A percentile compares a stretch with the other conserved stretches of the same genome.
Conservation (phyloP, 2,329 filamentous ascomycete genomes). For the Colletotrichum spaethianum region DNA sequence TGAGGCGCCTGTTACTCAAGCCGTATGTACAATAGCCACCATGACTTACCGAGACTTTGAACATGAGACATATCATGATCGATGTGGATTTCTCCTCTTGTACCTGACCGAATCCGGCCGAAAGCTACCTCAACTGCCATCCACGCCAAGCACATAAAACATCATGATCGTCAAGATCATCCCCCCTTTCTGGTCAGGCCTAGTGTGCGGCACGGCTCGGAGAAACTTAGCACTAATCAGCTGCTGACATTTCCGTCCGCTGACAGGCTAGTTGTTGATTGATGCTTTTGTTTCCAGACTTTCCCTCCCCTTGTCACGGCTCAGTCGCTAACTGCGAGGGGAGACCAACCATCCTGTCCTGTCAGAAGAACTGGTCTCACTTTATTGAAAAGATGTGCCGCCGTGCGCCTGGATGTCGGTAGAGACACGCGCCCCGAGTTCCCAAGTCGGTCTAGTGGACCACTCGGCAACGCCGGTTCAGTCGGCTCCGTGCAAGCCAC, state of each 20-base stretch:
- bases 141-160: too few species aligned
- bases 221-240: too few species aligned
- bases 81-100: too few species aligned
- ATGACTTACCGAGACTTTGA: not conserved
- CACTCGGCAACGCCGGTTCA: not conserved
- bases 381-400: not conserved
- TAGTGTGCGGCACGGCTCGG: not conserved
- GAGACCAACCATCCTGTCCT: not conserved
- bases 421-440: not conserved
- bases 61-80: not conserved
- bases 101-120: too few species aligned
- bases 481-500: not conserved
- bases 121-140: too few species aligned
- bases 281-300: not conserved
- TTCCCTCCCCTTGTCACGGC: not conserved
- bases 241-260: not conserved
- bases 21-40: not conserved
- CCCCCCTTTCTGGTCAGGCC: too few species aligned
- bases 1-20: not conserved
- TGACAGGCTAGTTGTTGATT: too few species aligned
- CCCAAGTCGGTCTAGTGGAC: conserved; percentile 1
- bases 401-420: not conserved
- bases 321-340: not conserved
- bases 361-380: not conserved
- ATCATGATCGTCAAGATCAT: not conserved